Base-by-base conservation (phyloP, 2,329 filamentous ascomycete species). In the Penicillium sp. region DNA sequence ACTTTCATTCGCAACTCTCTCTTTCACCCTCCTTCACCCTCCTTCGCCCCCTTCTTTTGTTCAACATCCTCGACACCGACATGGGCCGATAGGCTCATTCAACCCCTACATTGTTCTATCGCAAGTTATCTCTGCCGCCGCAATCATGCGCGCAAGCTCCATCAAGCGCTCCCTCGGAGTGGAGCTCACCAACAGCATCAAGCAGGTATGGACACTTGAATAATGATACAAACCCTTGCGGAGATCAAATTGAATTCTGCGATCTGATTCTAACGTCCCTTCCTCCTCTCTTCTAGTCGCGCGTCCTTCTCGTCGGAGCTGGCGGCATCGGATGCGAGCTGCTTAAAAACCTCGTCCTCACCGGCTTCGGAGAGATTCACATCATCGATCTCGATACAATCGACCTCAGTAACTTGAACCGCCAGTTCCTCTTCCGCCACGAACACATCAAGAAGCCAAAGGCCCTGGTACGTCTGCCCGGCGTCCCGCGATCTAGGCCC, bases 381-480 rank as follows among this genome's bases (percentile, higher is more conserved):
- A 87, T 97, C 41, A 90, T 99, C 62, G 94, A 99, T 72, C 88
- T 99, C 54, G 94, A 99, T 72, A 99, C 94, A 1, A 97, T 99
- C 75, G 94, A 99, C 69, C 81, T 99, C 20, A 96, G 91, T 75
- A 99, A 99, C 69, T 81, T 99, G 45, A 99, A 99, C 65, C 89
- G 94, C 49, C 94, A 99, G 72, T 99, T 99, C 66, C 85, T 99
- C 43, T 99, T 99, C 73, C 84, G 92, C 55, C 88, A 92, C 65
- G 92, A 97, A 70, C 94, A 99, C 68, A 97, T 99, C 74, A 97
- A 96, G 74, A 96, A 96, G 72, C 85, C 92, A 1, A 99, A 99
- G 70, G 92, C 94, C 46, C 75, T 95, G 74, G 92, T 94, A 79
- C 58, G 84, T 74, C 53, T 31, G 22, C 28, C 39, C 47, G 22